Evolutionary conservation across 2,329 filamentous ascomycete species (phyloP), one percentile per base, ranked within the genome.

Genomic region (Talaromyces marneffei): DNA sequence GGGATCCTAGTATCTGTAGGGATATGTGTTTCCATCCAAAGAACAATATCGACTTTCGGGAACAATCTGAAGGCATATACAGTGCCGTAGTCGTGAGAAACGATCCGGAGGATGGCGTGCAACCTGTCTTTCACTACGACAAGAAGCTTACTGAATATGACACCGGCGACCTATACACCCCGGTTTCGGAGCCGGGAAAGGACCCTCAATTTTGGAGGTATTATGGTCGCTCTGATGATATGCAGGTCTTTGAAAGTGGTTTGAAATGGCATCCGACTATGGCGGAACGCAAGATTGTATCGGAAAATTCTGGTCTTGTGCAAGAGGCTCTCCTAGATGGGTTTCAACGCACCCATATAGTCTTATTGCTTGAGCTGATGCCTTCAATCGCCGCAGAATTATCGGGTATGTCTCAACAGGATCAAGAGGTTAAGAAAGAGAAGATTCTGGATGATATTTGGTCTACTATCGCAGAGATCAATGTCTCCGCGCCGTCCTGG

Each of bases 161-260:
- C n/a, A 35, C 8, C 9, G 55, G 60, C 4, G 62, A 64, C 33
- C 60, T 64, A 12, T 64, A 37, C 56, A 37, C 27, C 8, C 60
- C 18, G 10, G 55, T 50, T 52, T 29, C 44, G 39, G 31, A 60
- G 14, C 56, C 61, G 9, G 20, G 29, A 25, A 57, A 52, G 23
- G 33, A 48, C 6, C 27, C 63, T 33, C 50, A 8, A 48, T 16
- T 56, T 31, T 64, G 62, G 62, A 60, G 23, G 31, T 64, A 56
- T 37, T 27, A 48, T 29, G 60, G 44, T 12, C 64, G 52, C 37
- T 25, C 44, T 10, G 66, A 67, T 58, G 65, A 67, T 59, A 61
- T 67, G 48, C 59, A 66, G 39, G 65, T 67, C 1, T 61, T 67
- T 20, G 37, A 33, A 20, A 67, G 50, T 61, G 63, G 63, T 8